Conservation (phyloP, 192 early-diverging fungal species). For the Phlyctochytrium bullatum region DNA sequence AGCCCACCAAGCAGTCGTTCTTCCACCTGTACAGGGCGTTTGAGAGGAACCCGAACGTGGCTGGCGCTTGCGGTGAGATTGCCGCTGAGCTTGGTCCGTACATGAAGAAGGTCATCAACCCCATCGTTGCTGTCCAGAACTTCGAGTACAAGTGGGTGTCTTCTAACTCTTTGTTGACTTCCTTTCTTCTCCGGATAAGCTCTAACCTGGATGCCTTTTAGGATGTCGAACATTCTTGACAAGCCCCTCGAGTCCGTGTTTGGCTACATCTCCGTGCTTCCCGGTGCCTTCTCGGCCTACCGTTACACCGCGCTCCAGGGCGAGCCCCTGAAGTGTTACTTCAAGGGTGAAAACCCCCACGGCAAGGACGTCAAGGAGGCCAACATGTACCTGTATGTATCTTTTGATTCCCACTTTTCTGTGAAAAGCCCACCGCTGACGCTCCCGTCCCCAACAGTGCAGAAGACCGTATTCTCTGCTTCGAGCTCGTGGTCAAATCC, state of each 20-base stretch:
- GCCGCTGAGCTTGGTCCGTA: constrained; percentile 56
- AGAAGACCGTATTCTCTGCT: constrained; percentile 82
- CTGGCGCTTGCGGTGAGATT: constrained; percentile 81
- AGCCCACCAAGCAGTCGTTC: constrained; percentile 59
- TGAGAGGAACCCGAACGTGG: constrained; percentile 63
- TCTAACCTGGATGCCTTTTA: constrained; percentile 43
- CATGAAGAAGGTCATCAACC: constrained; percentile 63
- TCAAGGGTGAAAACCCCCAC: constrained; percentile 66
- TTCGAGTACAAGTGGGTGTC: constrained; percentile 90
- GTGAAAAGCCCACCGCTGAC: no score
- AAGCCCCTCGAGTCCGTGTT: constrained; percentile 73
- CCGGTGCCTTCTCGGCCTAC: constrained; percentile 79
- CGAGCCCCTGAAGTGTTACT: constrained; percentile 66
- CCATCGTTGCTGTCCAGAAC: constrained; percentile 78
- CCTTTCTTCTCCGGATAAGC: constrained; percentile 32
- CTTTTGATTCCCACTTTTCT: no score
- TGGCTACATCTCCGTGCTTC: constrained; percentile 79
- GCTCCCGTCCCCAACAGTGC: no score
- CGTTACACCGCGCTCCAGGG: constrained; percentile 62
- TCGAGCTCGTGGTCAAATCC: constrained; percentile 73
- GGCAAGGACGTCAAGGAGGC: constrained; percentile 35
- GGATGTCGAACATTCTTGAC: constrained; percentile 75
- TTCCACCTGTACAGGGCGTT: constrained; percentile 60
- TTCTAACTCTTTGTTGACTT: constrained; percentile 15
- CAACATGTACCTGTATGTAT: constrained; percentile 24